A percentile compares a stretch with the other conserved stretches of the same genome.
phyloP scores from a whole-genome alignment of 805 yeast species.

The Cyberlindnera maritima region DNA sequence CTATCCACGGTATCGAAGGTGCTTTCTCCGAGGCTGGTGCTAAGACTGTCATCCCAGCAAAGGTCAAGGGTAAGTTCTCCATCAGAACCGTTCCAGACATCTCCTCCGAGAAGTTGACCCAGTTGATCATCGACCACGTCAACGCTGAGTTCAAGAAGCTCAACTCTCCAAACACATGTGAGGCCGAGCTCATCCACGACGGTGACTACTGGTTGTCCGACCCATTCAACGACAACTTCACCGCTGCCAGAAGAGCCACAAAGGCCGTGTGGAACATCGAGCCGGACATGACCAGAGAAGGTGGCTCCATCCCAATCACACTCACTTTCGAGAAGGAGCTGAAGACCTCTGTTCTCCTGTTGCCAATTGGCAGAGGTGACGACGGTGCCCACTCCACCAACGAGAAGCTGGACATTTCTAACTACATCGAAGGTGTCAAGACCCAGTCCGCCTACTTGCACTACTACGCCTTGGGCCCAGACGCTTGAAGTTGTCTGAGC shows the following conservation, averaged over 20 bases:
- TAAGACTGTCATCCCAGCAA: constrained; percentile 96
- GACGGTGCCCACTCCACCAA: constrained; percentile 99
- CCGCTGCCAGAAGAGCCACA: constrained; percentile 94
- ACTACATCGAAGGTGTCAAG: constrained; percentile 92
- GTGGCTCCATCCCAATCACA: constrained; percentile 98
- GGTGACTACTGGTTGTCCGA: constrained; percentile 97
- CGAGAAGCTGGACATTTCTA: constrained; percentile 85
- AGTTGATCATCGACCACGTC: constrained; percentile 71
- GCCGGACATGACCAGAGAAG: constrained; percentile 98
- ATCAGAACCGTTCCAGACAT: constrained; percentile 97
- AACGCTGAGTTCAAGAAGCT: constrained; percentile 62
- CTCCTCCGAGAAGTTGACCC: constrained; percentile 72
- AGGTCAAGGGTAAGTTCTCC: constrained; percentile 90
- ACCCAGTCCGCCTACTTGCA: constrained; percentile 92
- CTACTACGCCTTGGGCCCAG: constrained; percentile 53
- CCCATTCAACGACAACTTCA: constrained; percentile 88
- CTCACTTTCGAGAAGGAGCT: constrained; percentile 86
- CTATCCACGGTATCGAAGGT: constrained; percentile 96
- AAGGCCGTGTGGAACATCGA: constrained; percentile 91
- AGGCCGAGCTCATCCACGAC: constrained; percentile 80
- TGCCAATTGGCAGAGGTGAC: constrained; percentile 99
- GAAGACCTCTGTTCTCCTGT: constrained; percentile 78
- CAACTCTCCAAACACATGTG: constrained; percentile 71
- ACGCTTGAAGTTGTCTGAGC: constrained; percentile 1
- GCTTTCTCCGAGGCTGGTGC: constrained; percentile 96